Conservation (phyloP, 2,329 filamentous ascomycete species). For the Cercospora citrullina region DNA sequence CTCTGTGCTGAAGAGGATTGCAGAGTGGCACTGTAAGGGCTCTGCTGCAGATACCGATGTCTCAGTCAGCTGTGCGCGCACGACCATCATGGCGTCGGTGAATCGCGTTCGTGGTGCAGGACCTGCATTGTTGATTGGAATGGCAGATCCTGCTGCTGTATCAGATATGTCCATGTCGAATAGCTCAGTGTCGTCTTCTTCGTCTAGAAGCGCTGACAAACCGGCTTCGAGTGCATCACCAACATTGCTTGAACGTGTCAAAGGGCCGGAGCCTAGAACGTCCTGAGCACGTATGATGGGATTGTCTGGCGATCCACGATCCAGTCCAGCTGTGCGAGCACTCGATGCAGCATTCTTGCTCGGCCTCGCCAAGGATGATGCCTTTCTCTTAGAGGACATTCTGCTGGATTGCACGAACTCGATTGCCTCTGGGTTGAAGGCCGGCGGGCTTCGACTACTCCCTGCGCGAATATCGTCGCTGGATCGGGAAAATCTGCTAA, state of each 20-base stretch:
- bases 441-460: neutral
- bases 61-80: slow-evolving; percentile 11
- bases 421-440: slow-evolving; percentile 29
- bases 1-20: slow-evolving; percentile 26
- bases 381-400: slow-evolving; percentile 35
- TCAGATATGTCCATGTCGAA: slow-evolving; percentile 18
- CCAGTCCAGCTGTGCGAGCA: slow-evolving; percentile 10
- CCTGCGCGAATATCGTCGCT: neutral
- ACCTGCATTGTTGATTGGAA: neutral
- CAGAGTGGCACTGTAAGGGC: slow-evolving; percentile 20
- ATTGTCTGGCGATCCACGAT: slow-evolving; percentile 3
- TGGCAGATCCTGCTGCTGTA: neutral
- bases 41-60: slow-evolving; percentile 7
- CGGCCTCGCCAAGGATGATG: slow-evolving; percentile 27
- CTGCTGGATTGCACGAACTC: slow-evolving; percentile 29
- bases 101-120: slow-evolving; percentile 11
- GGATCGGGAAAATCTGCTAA: neutral
- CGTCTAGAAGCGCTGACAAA: slow-evolving; percentile 13
- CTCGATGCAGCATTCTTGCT: slow-evolving; percentile 19
- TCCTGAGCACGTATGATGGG: slow-evolving; percentile 26
- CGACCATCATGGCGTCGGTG: slow-evolving; percentile 13
- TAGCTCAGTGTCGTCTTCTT: slow-evolving; percentile 12
- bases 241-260: neutral
- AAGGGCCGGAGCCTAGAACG: slow-evolving; percentile 21
- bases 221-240: neutral